Conservation (phyloP, 2,329 filamentous ascomycete species). For the Peltaster fructicola region DNA sequence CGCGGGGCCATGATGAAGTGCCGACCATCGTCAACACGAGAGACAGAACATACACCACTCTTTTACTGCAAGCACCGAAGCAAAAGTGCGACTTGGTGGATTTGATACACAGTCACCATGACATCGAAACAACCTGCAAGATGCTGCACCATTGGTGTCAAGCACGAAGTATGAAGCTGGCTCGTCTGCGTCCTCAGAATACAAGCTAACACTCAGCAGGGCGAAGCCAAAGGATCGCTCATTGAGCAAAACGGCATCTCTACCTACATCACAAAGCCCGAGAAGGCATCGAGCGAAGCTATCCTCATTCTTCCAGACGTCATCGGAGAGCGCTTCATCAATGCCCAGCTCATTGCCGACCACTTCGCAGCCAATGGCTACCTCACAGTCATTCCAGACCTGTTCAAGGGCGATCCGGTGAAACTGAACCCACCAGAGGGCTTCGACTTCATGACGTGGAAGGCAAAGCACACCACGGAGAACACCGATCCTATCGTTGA, state of each 20-base stretch:
- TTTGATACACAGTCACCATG: no score
- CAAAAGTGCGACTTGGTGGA: no score
- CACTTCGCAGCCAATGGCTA: constrained; percentile 59
- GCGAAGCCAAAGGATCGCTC: constrained; percentile 17
- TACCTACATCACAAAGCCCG: constrained; percentile 38
- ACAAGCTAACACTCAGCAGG: no score
- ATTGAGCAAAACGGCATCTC: constrained; percentile 22
- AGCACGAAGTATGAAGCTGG: no score
- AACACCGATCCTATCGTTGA: constrained; percentile 37
- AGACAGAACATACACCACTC: neutral
- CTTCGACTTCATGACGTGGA: constrained; percentile 34
- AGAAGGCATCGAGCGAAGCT: constrained; percentile 35
- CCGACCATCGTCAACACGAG: neutral
- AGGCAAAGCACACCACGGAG: constrained; percentile 24
- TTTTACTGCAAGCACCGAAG: no score
- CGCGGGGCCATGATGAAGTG: neutral
- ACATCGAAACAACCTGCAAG: constrained; percentile 19
- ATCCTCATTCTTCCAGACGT: constrained; percentile 41
- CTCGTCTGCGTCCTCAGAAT: no score
- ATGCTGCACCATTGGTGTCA: constrained; percentile 23
- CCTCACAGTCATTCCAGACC: constrained; percentile 48
- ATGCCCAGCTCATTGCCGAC: constrained; percentile 47
- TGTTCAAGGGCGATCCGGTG: constrained; percentile 50
- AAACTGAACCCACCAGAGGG: constrained; percentile 32
- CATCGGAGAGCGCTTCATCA: constrained; percentile 37